Base-by-base conservation (phyloP, 2,329 filamentous ascomycete genomes). In the Leptographium wingfieldii region DNA sequence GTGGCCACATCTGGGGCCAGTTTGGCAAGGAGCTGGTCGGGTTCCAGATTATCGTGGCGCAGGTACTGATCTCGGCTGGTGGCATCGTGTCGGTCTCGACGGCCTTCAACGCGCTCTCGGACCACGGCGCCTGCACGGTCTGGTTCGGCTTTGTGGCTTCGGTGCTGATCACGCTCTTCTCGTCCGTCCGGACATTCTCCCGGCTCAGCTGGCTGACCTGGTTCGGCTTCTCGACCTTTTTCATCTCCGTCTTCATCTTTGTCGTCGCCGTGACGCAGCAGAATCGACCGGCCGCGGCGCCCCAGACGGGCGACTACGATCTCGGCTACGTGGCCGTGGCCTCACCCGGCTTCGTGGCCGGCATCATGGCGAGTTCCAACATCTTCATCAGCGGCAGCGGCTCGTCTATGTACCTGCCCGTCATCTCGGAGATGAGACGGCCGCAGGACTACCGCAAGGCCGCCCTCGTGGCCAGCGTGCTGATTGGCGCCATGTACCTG, bases 401-500 rank as follows among this genome's bases (percentile, higher is more conserved):
- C 48, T 57, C 59, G 55, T 60, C 59, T 27, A 57, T 57, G 59
- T 60, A 57, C 49, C 55, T 86, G 2, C 81, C 82, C 5, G 81
- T 87, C 60, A 85, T 86, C 58, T 80, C 78, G 0, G 84, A 87
- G 71, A 87, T 87, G 82, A 74, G 72, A 52, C 74, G 76, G 35
- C 83, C 83, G 0, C 74, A 73, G 25, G 80, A 85, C 64, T 86
- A 80, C 68, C 76, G 76, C 62, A 84, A 84, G 67, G 75, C 79
- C 0, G 77, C 76, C 0, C 80, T 74, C 68, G 69, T 72, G 3
- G 71, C 81, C 29, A 77, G 81, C 65, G 68, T 71, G 38, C 75
- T 78, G 63, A 74, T 77, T 1, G 80, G 78, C 5, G 69, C 71
- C 27, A 77, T 78, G 63, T 82, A 81, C 67, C 71, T 75, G 49